These are phyloP conservation scores for Hymenoscyphus repandus DNA, from an alignment of 2,329 filamentous ascomycete species.

Conservation along the genomic window DNA sequence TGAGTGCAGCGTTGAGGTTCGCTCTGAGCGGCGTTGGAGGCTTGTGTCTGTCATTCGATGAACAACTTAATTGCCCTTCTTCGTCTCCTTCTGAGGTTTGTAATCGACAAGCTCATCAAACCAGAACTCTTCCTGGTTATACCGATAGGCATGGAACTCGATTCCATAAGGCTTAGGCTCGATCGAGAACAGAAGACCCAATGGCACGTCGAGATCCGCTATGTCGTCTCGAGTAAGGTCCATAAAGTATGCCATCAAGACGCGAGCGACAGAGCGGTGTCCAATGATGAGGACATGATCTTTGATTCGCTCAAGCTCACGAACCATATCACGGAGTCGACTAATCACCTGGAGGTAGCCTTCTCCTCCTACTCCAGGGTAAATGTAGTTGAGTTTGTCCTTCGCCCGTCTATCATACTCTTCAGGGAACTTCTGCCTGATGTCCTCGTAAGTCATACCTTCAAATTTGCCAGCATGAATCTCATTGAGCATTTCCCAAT, in stretches of 20 bases:
- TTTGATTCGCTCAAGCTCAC: conserved; percentile 94
- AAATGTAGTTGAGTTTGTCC: conserved; percentile 94
- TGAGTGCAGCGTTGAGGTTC: background rate
- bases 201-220: conserved; percentile 86
- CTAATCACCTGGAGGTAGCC: conserved; percentile 97
- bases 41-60: background rate
- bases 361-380: conserved; percentile 91
- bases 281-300: conserved; percentile 91
- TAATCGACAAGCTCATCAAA: conserved; percentile 87
- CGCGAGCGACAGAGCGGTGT: conserved; percentile 85
- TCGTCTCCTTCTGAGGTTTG: conserved; percentile 55
- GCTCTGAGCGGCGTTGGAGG: too few relatives aligned
- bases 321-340: conserved; percentile 88
- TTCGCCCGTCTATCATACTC: conserved; percentile 75
- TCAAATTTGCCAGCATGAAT: conserved; percentile 91
- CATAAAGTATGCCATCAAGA: conserved; percentile 94
- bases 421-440: conserved; percentile 69
- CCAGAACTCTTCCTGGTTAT: conserved; percentile 70
- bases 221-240: conserved; percentile 87
- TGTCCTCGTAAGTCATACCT: conserved; percentile 90
- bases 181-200: conserved; percentile 90
- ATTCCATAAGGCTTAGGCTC: conserved; percentile 98
- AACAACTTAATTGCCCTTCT: conserved; percentile 23
- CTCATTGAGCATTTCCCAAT: conserved; percentile 97
- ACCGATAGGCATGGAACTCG: conserved; percentile 92